Evolutionary conservation across 2,329 filamentous ascomycete genomes (phyloP), one percentile per base, ranked within the genome.

Genomic region (Ophiostoma novo-ulmi): DNA sequence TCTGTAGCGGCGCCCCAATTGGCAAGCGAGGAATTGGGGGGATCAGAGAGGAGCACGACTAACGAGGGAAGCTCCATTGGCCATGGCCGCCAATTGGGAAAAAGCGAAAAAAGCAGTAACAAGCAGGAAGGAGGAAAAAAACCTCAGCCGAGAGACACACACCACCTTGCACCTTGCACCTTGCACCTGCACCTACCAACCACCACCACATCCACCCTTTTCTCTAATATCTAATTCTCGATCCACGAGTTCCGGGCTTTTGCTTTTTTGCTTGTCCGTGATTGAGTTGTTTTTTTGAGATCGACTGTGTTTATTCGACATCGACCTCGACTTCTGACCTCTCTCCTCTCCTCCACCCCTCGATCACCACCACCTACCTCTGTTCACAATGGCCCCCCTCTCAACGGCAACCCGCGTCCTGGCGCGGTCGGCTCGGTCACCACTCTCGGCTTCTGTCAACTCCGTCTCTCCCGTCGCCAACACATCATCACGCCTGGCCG

Each of bases 321-420:
- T 61, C 58, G 58, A 7, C 58, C 11, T 61, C 58, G 58, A 11
- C 31, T 26, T 20, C 8, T 31, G 14, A 35, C 22, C 22, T 26
- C 8, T 61, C 13, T 17, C 22, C 20, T 61, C 58, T 8, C 14
- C 31, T 36, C 26, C 35, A 10, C 36, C 38, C 52, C 38, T 67
- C 65, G 36, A 67, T 41, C 39, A n/a, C 35, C 39, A 71, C 73
- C 44, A 71, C 71, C 74, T 73, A 61, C 55, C 55, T 35, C 55
- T 13, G 4, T 7, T 14, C 58, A 80, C 80, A 78, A 91, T 91
- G 89, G 88, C 88, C 81, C 84, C 88, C 80, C 86, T 93, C 81
- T 77, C 88, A 78, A 85, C 86, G 79, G 86, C 88, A 79, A 88
- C 90, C 80, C 88, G 88, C 81, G 84, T 87, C 78, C 85, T 91